Percentiles rank a stretch among this genome's conserved stretches.
These are phyloP conservation scores for Zopfia rhizophila DNA, from an alignment of 2,329 filamentous ascomycete species.

Conservation along the genomic window DNA sequence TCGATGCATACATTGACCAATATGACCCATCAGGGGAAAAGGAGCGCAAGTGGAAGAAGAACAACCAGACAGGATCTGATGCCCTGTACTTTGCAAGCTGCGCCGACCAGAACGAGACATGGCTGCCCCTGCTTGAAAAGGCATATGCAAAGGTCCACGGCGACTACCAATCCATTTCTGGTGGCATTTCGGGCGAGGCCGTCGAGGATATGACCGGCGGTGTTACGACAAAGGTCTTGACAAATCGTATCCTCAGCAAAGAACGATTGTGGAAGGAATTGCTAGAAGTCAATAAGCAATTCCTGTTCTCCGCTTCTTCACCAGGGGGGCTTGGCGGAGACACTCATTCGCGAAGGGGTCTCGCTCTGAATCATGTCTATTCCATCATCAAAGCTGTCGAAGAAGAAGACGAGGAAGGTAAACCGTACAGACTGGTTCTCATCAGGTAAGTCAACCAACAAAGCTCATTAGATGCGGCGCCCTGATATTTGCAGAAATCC, in stretches of 20 bases:
- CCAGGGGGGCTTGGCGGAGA: slow-evolving; percentile 69
- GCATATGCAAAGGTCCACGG: slow-evolving; percentile 87
- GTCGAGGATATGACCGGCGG: slow-evolving; percentile 72
- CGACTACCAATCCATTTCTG: slow-evolving; percentile 78
- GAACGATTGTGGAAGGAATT: slow-evolving; percentile 88
- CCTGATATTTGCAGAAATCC: slow-evolving; percentile 68
- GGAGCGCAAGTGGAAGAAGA: slow-evolving; percentile 72
- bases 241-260: slow-evolving; percentile 77
- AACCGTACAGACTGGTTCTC: slow-evolving; percentile 65
- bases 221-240: slow-evolving; percentile 74
- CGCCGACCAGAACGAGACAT: slow-evolving; percentile 79
- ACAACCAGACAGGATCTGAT: slow-evolving; percentile 77
- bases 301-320: slow-evolving; percentile 72
- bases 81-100: slow-evolving; percentile 82
- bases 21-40: slow-evolving; percentile 68
- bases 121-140: slow-evolving; percentile 83
- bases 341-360: slow-evolving; percentile 62
- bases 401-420: slow-evolving; percentile 56
- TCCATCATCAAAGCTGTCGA: slow-evolving; percentile 67
- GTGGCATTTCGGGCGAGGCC: slow-evolving; percentile 71
- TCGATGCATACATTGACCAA: slow-evolving; percentile 76
- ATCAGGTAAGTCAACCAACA: slow-evolving; percentile 58
- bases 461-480: slow-evolving; percentile 23
- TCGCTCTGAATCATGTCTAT: slow-evolving; percentile 62
- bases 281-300: slow-evolving; percentile 80